Evolutionary conservation across 345 rosid genomes (phyloP).

Genomic region (Syzygium jambos): DNA sequence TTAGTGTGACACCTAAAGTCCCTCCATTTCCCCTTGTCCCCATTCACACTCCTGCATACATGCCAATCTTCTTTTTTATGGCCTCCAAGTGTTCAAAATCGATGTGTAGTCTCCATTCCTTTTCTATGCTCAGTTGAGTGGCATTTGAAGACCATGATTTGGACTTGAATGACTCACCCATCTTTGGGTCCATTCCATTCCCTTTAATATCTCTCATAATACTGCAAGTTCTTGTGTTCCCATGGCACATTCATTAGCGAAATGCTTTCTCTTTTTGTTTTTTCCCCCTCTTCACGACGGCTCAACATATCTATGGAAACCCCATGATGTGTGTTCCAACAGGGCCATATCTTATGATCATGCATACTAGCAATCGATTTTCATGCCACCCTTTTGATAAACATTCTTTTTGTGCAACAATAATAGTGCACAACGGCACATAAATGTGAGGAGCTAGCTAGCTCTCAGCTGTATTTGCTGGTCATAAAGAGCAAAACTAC

Average conservation of each 20-base stretch:
- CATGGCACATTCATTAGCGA: background rate
- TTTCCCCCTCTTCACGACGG: background rate
- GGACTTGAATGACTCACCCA: slow-evolving; percentile 2
- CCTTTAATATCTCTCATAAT: background rate
- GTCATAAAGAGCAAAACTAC: slow-evolving; percentile 15
- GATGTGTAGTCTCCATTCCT: background rate
- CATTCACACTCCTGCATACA: background rate
- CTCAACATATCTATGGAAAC: slow-evolving; percentile 39
- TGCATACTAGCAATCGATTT: slow-evolving; percentile 22
- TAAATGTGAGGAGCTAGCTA: background rate
- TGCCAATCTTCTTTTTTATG: background rate
- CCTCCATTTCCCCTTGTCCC: slow-evolving; percentile 3
- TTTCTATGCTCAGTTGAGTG: slow-evolving; percentile 2
- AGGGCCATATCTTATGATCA: slow-evolving; percentile 20
- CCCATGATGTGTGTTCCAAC: slow-evolving; percentile 49
- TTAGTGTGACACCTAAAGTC: slow-evolving; percentile 24
- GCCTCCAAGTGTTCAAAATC: background rate
- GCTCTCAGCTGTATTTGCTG: slow-evolving; percentile 1
- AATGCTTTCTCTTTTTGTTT: background rate
- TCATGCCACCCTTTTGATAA: slow-evolving; percentile 6
- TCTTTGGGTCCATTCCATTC: background rate
- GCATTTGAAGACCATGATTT: slow-evolving; percentile 15
- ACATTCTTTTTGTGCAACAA: background rate
- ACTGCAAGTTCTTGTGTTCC: background rate
- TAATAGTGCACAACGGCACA: background rate